Evolutionary conservation across 805 yeast species (phyloP), one percentile per base, ranked within the genome.

Genomic region (Saccharomycopsis olivae): DNA sequence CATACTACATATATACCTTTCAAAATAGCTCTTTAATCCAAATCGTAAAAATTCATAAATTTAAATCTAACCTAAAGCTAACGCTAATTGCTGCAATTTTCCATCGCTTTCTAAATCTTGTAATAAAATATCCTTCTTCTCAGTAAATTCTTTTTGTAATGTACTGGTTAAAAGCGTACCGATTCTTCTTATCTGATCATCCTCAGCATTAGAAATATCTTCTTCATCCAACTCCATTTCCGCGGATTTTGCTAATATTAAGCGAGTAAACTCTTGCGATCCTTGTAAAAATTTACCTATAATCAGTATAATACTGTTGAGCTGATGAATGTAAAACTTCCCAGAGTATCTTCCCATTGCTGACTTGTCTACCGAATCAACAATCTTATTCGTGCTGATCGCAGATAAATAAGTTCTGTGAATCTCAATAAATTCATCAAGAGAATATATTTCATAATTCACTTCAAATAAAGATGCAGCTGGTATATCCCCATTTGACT

Each of bases 21-120:
- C n/a, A n/a, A n/a, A n/a, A n/a, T n/a, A n/a, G n/a, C n/a, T n/a
- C n/a, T n/a, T n/a, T n/a, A n/a, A n/a, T n/a, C n/a, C n/a, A n/a
- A n/a, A n/a, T n/a, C n/a, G n/a, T n/a, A n/a, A n/a, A n/a, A n/a
- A n/a, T n/a, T n/a, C n/a, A n/a, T n/a, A n/a, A n/a, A n/a, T n/a
- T n/a, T n/a, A n/a, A n/a, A n/a, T n/a, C n/a, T n/a, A n/a, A n/a
- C n/a, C 47, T 18, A 63, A 47, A 29, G 49, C 40, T 45, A 51
- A 58, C 25, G 79, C 71, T 25, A 80, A 59, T 36, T 59, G 69
- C 38, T 66, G 60, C 38, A 79, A 51, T 19, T 68, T 72, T 3
- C 61, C 64, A 47, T 78, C 85, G 20, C 60, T 55, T n/a, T 65
- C 63, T 39, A 80, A 56, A 49, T 77, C 85, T 32, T 58, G 64